These are phyloP conservation scores for Tinospora cordifolia DNA, from an alignment of 164 flowering plant genomes.

Conservation along the genomic window DNA sequence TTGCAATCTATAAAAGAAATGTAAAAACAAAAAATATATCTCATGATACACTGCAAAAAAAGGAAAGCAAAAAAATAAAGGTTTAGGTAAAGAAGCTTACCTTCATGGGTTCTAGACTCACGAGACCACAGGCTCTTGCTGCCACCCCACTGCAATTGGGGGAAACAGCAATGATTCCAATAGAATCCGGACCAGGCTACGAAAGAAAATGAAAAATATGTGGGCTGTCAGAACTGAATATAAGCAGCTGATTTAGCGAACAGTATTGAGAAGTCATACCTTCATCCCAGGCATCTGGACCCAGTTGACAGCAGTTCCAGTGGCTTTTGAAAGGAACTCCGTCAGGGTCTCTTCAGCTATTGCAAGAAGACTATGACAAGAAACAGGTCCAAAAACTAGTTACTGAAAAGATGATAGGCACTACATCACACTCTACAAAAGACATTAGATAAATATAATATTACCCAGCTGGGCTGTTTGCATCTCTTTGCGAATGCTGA, in stretches of 20 bases:
- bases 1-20: constrained; percentile 45
- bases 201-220: constrained; percentile 11
- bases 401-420: not conserved
- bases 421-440: not conserved
- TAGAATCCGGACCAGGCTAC: constrained; percentile 95
- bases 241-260: constrained; percentile 49
- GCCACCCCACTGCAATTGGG: constrained; percentile 68
- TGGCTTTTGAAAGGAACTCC: constrained; percentile 86
- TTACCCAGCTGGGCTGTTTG: constrained; percentile 80
- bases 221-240: constrained; percentile 79
- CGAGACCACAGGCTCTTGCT: constrained; percentile 74
- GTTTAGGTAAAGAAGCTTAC: constrained; percentile 20
- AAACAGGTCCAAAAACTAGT: not conserved
- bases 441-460: constrained; percentile 26
- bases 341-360: constrained; percentile 82
- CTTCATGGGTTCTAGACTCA: constrained; percentile 59
- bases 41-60: not conserved
- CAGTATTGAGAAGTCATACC: constrained; percentile 25
- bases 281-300: constrained; percentile 96
- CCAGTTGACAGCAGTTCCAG: constrained; percentile 92
- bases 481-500: constrained; percentile 58
- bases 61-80: not conserved
- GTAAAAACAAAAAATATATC: not conserved
- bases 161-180: constrained; percentile 66
- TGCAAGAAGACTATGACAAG: constrained; percentile 48